These are phyloP conservation scores for Cordyceps militaris DNA, from an alignment of 2,329 filamentous ascomycete genomes.

Conservation along the genomic window DNA sequence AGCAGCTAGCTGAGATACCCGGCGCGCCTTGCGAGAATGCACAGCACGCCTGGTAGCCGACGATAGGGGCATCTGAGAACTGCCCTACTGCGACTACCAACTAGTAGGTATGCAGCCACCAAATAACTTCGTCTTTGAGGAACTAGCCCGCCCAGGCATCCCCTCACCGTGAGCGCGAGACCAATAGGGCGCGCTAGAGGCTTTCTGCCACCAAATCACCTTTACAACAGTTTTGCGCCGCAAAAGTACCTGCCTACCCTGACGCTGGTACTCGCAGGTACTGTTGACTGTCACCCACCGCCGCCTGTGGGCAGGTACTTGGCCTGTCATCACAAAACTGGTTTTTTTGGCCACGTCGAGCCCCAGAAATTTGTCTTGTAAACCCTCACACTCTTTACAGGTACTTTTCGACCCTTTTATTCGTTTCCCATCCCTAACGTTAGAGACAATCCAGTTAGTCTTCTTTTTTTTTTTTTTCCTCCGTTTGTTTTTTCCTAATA, in stretches of 20 bases:
- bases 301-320: no score
- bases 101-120: not conserved
- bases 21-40: not conserved
- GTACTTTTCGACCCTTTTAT: not conserved
- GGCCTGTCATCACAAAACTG: no score
- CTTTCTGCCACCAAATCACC: not conserved
- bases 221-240: not conserved
- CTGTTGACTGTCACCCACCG: not conserved
- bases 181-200: not conserved
- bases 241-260: not conserved
- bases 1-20: constrained; percentile 7
- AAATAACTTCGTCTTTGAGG: not conserved
- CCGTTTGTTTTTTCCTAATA: not conserved
- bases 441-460: not conserved
- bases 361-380: constrained; percentile 9
- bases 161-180: not conserved
- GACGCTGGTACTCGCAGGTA: not conserved
- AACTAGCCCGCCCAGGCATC: not conserved
- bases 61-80: constrained; percentile 4
- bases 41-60: not conserved
- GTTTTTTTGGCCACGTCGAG: not conserved
- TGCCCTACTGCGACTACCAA: not conserved
- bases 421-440: not conserved
- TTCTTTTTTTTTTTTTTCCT: not conserved
- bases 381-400: not conserved